Evolutionary conservation across 371 early-diverging fungal genomes (phyloP), one percentile per base, ranked within the genome.

Genomic region (Umbelopsis sp.): DNA sequence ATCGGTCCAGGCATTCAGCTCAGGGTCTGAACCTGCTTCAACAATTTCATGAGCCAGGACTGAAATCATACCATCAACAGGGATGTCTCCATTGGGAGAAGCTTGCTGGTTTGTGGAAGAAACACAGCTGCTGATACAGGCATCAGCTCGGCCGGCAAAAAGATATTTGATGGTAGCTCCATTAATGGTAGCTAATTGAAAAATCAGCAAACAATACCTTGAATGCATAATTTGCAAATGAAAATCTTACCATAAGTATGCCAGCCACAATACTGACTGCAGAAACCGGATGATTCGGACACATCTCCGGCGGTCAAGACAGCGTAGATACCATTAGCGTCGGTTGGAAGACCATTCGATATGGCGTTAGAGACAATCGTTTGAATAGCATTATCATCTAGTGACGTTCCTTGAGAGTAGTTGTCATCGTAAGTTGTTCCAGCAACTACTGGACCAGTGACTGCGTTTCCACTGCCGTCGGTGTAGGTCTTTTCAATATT

Each of bases 181-280:
- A 32, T 44, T 51, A 20, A 44, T 41, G 38, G 41, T 46, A 38
- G 10, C 29, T 35, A 29, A 35, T 2, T 12, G 14, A 32, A 18
- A 18, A 57, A 37, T 14, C 18, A 18, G 18, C 16, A 10, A 18
- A 35, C n/a, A 8, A 16, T 18, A 29, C 29, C 4, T 8, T 25
- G 10, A 53, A 4, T 24, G 25, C 14, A 24, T 2, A 0, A 20
- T 12, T 29, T 14, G 8, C 1, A 5, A 29, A 10, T 29, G 25
- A 35, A 14, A 16, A 5, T 10, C 37, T 12, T 57, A 57, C 57
- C 57, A 57, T 57, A 57, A 0, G 44, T 35, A 44, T 69, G 68
- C 45, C 63, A 74, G 45, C 74, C 74, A 62, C 74, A 74, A 50
- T 75, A 75, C 24, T 66, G 35, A 16, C n/a, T 46, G 66, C 75